A percentile compares a stretch with the other conserved stretches of the same genome.
Evolutionary conservation across 441 rosid genomes (phyloP).

Genomic region (Manihot esculenta): DNA sequence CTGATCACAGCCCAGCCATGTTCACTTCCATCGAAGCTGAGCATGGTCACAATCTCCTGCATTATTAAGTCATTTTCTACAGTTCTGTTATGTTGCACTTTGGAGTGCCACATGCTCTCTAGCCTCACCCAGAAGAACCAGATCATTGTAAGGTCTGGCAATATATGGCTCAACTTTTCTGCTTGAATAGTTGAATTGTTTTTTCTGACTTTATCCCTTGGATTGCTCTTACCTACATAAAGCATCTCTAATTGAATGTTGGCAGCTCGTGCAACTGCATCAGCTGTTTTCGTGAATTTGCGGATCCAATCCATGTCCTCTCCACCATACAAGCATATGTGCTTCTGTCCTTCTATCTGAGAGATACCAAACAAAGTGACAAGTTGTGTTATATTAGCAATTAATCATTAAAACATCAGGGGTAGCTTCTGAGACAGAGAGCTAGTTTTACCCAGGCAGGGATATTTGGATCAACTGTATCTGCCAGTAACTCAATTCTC

Average conservation of each 20-base stretch:
- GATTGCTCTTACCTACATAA: slow-evolving; percentile 75
- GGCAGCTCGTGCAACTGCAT: slow-evolving; percentile 43
- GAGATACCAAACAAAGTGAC: background rate
- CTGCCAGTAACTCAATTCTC: slow-evolving; percentile 58
- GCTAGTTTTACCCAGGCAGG: slow-evolving; percentile 48
- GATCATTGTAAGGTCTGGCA: slow-evolving; percentile 42
- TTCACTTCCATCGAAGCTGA: slow-evolving; percentile 63
- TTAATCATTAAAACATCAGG: background rate
- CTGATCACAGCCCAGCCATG: slow-evolving; percentile 71
- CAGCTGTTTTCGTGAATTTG: slow-evolving; percentile 42
- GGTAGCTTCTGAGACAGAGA: background rate
- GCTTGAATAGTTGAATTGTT: slow-evolving; percentile 31
- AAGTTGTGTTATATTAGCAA: background rate
- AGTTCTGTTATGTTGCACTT: slow-evolving; percentile 37
- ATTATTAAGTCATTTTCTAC: slow-evolving; percentile 51
- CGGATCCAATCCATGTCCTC: slow-evolving; percentile 79
- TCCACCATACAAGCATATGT: slow-evolving; percentile 76
- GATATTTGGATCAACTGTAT: slow-evolving; percentile 43
- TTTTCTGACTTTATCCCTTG: slow-evolving; percentile 50
- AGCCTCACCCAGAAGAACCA: slow-evolving; percentile 85
- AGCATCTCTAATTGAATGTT: slow-evolving; percentile 53
- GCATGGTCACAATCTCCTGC: slow-evolving; percentile 58
- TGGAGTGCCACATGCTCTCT: slow-evolving; percentile 84
- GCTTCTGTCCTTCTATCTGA: slow-evolving; percentile 58
- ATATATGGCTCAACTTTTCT: slow-evolving; percentile 48